phyloP scores from a whole-genome alignment of 2,329 filamentous ascomycete genomes.

The Fusarium euwallaceae region DNA sequence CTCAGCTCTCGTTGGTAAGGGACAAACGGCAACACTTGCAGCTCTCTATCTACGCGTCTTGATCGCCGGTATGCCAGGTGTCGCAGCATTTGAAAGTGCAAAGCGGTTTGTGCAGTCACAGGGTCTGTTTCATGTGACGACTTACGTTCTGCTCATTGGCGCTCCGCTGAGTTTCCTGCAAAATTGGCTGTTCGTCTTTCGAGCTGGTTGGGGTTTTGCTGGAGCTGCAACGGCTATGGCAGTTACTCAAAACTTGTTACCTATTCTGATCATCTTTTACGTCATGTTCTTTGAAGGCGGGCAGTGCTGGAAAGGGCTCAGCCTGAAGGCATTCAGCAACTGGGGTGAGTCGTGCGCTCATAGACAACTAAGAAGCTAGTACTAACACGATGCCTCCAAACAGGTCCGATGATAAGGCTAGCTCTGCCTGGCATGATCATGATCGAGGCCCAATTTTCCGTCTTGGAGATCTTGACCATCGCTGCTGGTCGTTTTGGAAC shows the following conservation, averaged over 20 bases:
- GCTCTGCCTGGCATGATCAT: slow-evolving; percentile 89
- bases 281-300: slow-evolving; percentile 77
- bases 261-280: slow-evolving; percentile 79
- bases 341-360: slow-evolving; percentile 61
- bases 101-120: slow-evolving; percentile 86
- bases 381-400: neutral
- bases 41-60: slow-evolving; percentile 79
- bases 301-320: slow-evolving; percentile 86
- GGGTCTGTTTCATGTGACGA: slow-evolving; percentile 79
- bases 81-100: slow-evolving; percentile 78
- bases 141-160: slow-evolving; percentile 79
- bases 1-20: slow-evolving; percentile 50
- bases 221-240: slow-evolving; percentile 84
- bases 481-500: slow-evolving; percentile 82
- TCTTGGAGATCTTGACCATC: slow-evolving; percentile 88
- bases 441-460: slow-evolving; percentile 91
- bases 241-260: slow-evolving; percentile 81
- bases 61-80: slow-evolving; percentile 78
- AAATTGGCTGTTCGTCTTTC: slow-evolving; percentile 83
- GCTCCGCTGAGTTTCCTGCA: slow-evolving; percentile 80
- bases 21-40: slow-evolving; percentile 75
- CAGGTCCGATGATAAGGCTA: slow-evolving; percentile 79
- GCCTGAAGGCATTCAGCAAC: slow-evolving; percentile 74
- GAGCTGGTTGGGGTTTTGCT: slow-evolving; percentile 74
- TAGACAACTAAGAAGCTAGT: too few species aligned